Evolutionary conservation across 2,329 filamentous ascomycete genomes (phyloP).

Genomic region (Talaromyces sp.): DNA sequence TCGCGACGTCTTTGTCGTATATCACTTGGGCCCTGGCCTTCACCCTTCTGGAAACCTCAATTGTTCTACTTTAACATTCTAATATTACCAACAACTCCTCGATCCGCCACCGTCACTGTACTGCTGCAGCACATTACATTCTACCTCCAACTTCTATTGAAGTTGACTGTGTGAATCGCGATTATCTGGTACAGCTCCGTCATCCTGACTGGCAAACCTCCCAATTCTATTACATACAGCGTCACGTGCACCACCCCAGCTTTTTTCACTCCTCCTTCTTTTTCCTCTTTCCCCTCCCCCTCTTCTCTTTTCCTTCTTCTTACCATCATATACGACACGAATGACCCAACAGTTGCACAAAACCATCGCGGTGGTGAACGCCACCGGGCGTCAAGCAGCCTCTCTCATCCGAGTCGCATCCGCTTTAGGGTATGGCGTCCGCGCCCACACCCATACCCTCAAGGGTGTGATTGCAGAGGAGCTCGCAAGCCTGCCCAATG

Average conservation of each 20-base stretch:
- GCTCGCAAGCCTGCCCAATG: constrained; percentile 75
- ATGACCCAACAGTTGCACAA: constrained; percentile 55
- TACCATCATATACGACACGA: constrained; percentile 20
- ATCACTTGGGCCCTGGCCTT: neutral
- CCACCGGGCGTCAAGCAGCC: constrained; percentile 90
- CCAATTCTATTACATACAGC: constrained; percentile 1
- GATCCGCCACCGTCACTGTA: too few relatives aligned
- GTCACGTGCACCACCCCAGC: constrained; percentile 7
- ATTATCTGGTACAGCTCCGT: neutral
- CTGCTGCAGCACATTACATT: too few relatives aligned
- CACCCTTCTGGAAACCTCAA: neutral
- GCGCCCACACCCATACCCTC: constrained; percentile 82
- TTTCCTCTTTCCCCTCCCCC: neutral
- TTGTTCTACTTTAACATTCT: too few relatives aligned
- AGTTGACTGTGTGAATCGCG: neutral
- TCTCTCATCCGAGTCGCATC: constrained; percentile 92
- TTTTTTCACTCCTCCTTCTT: neutral
- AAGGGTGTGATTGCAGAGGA: constrained; percentile 87
- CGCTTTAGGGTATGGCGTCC: constrained; percentile 88
- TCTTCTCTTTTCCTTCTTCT: neutral
- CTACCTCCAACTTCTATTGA: too few relatives aligned
- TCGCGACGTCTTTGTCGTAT: constrained; percentile 3
- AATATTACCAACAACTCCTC: too few relatives aligned
- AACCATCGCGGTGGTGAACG: constrained; percentile 92
- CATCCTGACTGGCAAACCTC: constrained; percentile 9